These are phyloP conservation scores for Daldinia caldariorum DNA, from an alignment of 495 filamentous ascomycete species.

Conservation along the genomic window DNA sequence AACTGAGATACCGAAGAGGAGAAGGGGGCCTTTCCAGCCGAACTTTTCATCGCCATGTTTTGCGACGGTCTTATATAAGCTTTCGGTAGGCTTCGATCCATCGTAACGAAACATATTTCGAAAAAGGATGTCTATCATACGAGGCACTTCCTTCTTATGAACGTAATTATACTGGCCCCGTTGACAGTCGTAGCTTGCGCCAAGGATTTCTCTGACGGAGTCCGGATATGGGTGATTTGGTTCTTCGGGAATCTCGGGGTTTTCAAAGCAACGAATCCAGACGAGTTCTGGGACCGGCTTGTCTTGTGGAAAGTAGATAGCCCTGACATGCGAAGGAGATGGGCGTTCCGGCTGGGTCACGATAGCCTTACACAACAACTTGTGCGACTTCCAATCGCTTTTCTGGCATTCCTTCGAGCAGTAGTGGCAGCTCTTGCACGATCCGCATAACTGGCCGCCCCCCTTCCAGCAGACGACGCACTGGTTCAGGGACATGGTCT, in stretches of 20 bases:
- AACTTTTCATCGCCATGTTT: neutral
- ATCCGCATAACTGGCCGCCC: neutral
- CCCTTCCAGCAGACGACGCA: constrained; percentile 13
- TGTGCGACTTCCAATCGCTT: constrained; percentile 18
- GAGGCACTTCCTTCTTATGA: neutral
- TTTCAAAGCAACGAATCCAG: constrained; percentile 4
- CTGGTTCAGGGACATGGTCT: neutral
- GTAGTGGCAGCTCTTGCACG: constrained; percentile 23
- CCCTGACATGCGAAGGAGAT: constrained; percentile 7
- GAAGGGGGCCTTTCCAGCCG: neutral
- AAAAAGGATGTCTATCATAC: neutral
- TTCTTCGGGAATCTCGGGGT: neutral
- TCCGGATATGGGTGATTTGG: neutral
- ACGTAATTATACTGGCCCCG: neutral
- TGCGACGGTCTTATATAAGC: neutral
- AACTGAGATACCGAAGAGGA: neutral
- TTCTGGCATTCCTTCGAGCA: constrained; percentile 28
- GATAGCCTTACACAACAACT: constrained; percentile 9
- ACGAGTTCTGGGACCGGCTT: constrained; percentile 1
- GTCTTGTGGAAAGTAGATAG: constrained; percentile 26
- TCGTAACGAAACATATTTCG: neutral
- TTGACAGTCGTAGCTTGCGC: neutral
- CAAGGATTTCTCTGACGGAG: neutral
- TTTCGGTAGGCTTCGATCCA: neutral
- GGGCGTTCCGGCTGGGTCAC: constrained; percentile 1